Evolutionary conservation across 2,329 filamentous ascomycete genomes (phyloP).

Genomic region (Ophioceras dolichostomum): DNA sequence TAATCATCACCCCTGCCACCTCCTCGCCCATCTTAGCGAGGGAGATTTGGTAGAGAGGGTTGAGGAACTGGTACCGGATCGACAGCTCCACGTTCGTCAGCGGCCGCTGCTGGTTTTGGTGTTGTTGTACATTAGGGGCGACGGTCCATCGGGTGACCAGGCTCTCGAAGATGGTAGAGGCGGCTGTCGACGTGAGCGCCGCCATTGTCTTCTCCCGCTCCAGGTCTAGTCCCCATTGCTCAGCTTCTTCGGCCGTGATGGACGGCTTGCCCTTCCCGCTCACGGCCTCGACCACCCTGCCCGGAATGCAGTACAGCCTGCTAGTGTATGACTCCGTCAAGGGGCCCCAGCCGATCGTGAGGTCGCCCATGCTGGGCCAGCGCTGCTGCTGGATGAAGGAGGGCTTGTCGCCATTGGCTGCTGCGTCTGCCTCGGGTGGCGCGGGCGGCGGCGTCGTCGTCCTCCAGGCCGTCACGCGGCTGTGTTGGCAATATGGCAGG

Average conservation of each 20-base stretch:
- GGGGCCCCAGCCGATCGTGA: constrained; percentile 76
- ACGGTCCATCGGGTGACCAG: constrained; percentile 61
- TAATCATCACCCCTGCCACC: constrained; percentile 79
- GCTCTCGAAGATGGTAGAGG: constrained; percentile 49
- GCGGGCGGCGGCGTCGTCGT: constrained; percentile 6
- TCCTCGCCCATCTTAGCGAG: constrained; percentile 73
- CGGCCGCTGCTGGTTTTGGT: constrained; percentile 13
- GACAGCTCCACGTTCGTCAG: constrained; percentile 64
- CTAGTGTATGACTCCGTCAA: constrained; percentile 77
- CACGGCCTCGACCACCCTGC: constrained; percentile 61
- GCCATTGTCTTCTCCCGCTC: constrained; percentile 15
- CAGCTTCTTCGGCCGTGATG: constrained; percentile 21
- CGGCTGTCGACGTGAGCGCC: not conserved
- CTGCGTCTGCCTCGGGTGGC: constrained; percentile 29
- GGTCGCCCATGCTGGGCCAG: constrained; percentile 63
- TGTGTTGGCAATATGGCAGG: constrained; percentile 80
- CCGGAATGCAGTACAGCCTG: constrained; percentile 64
- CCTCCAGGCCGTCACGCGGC: constrained; percentile 66
- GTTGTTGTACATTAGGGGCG: constrained; percentile 27
- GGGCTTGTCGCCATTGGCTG: constrained; percentile 6
- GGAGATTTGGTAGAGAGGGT: constrained; percentile 75
- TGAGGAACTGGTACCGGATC: constrained; percentile 76
- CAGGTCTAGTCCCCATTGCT: constrained; percentile 5
- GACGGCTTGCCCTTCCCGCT: constrained; percentile 45
- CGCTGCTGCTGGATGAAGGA: constrained; percentile 29